Evolutionary conservation across 805 yeast genomes (phyloP).

Genomic region (Candida ficus): DNA sequence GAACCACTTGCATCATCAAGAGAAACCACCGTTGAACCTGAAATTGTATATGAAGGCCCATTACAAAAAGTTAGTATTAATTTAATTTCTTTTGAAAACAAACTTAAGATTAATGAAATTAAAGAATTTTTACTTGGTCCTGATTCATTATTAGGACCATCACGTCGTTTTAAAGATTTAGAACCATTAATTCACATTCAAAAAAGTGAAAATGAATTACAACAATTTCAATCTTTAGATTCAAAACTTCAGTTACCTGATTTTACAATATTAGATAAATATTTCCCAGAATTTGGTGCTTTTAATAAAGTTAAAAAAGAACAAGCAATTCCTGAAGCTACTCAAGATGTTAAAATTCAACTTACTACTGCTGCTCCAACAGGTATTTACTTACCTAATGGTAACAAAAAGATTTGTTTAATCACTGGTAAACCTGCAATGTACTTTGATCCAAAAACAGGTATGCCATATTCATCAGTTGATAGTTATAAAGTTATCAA

Average conservation of each 20-base stretch:
- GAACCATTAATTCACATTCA: constrained; percentile 46
- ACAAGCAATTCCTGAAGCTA: constrained; percentile 39
- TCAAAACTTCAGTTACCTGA: constrained; percentile 41
- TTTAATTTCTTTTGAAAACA: constrained; percentile 43
- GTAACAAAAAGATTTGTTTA: constrained; percentile 61
- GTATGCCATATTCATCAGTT: constrained; percentile 80
- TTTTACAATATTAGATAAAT: constrained; percentile 25
- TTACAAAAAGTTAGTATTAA: constrained; percentile 53
- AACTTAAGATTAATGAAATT: constrained; percentile 27
- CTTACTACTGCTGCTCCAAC: constrained; percentile 68
- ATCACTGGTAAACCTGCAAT: constrained; percentile 75
- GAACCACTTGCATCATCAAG: constrained; percentile 10
- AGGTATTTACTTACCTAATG: constrained; percentile 68
- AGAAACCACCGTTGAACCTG: constrained; percentile 13
- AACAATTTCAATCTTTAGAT: constrained; percentile 12
- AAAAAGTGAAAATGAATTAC: constrained; percentile 12
- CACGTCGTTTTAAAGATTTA: constrained; percentile 48
- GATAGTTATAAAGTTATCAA: constrained; percentile 70
- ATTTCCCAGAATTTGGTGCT: constrained; percentile 57
- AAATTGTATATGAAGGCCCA: constrained; percentile 58
- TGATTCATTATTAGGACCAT: constrained; percentile 47
- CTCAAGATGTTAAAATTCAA: constrained; percentile 42
- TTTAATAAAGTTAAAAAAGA: constrained; percentile 36
- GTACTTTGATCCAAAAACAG: constrained; percentile 84
- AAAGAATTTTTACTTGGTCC: constrained; percentile 52